Base-by-base conservation (phyloP, 1,284 basidiomycete genomes). In the Sporisorium scitamineum region DNA sequence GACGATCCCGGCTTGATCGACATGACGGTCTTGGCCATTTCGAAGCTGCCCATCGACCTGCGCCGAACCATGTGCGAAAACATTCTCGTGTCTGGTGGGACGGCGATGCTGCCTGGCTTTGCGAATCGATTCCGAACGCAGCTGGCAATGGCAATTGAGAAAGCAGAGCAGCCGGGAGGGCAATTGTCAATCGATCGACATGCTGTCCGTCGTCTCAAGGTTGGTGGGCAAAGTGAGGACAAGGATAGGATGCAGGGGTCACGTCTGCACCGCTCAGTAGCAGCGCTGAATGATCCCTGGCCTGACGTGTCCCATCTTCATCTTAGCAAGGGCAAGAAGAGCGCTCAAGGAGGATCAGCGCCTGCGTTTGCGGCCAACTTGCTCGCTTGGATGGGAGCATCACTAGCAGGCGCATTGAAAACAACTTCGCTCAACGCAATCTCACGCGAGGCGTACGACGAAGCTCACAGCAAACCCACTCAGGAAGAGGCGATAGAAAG, bases 311-410 rank as follows among this genome's bases (percentile, higher is more conserved):
- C 61, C 10, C 29, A 26, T 11, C 26, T 54, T 18, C 48, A n/a
- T 8, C 14, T 10, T 16, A 56, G 32, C 39, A 51, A 24, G 9
- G 57, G 37, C 22, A 64, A 50, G 18, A 53, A 31, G 18, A 16
- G 22, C 3, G 27, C n/a, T 18, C 24, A 57, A 32, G 66, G 61
- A 0, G 94, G 94, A 4, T 93, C 94, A 0, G 92, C 93, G 0
- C 95, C 94, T 0, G 92, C 93, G 0, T 96, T 94, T 86, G 87
- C 91, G 7, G 91, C 94, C 2, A 90, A 90, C 1, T 88, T 90
- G 37, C 88, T 95, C 85, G 89, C 92, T 0, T 97, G 95, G 94
- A 90, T 97, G n/a, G 95, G 95, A 3, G 95, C 93, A 0, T 94
- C 93, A 37, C 86, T 97, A 16, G 93, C 94, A 3, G 95, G 95